phyloP scores from a whole-genome alignment of 2,329 filamentous ascomycete genomes.

The Aspergillus phoenicis region DNA sequence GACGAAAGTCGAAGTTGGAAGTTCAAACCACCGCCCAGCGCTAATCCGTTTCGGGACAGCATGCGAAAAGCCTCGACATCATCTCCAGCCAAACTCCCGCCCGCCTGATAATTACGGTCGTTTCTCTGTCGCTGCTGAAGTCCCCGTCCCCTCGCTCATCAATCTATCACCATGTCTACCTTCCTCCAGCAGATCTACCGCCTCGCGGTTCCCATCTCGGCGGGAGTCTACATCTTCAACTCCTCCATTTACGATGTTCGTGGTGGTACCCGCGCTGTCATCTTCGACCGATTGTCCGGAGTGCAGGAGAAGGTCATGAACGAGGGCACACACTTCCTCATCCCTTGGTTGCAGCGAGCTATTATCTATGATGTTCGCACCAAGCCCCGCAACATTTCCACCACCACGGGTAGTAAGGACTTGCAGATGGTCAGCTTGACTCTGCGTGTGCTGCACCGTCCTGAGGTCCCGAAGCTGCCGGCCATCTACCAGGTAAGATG shows the following conservation, averaged over 20 bases:
- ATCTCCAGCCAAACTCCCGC: conserved; percentile 27
- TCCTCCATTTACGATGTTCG: conserved; percentile 95
- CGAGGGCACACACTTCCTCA: conserved; percentile 94
- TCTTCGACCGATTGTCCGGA: conserved; percentile 91
- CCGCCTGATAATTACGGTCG: background rate
- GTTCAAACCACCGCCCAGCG: conserved; percentile 24
- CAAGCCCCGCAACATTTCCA: conserved; percentile 95
- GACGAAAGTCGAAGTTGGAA: conserved; percentile 33
- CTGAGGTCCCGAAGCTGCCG: conserved; percentile 87
- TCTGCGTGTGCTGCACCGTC: conserved; percentile 88
- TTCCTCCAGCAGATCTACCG: conserved; percentile 40
- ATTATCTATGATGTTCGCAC: conserved; percentile 97
- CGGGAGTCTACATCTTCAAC: conserved; percentile 69
- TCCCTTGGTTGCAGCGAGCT: conserved; percentile 93
- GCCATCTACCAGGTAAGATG: conserved; percentile 92
- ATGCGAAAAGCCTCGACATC: conserved; percentile 41
- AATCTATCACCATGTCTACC: conserved; percentile 50
- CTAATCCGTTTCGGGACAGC: conserved; percentile 41
- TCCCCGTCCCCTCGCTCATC: conserved; percentile 11
- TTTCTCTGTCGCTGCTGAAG: conserved; percentile 9
- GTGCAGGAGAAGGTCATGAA: conserved; percentile 91
- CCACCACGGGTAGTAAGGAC: conserved; percentile 97
- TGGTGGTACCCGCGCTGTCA: conserved; percentile 90
- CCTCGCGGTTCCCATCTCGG: conserved; percentile 69
- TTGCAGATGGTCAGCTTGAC: conserved; percentile 99